Base-by-base conservation (phyloP, 768 basidiomycete genomes). In the Hygrophorus russula region DNA sequence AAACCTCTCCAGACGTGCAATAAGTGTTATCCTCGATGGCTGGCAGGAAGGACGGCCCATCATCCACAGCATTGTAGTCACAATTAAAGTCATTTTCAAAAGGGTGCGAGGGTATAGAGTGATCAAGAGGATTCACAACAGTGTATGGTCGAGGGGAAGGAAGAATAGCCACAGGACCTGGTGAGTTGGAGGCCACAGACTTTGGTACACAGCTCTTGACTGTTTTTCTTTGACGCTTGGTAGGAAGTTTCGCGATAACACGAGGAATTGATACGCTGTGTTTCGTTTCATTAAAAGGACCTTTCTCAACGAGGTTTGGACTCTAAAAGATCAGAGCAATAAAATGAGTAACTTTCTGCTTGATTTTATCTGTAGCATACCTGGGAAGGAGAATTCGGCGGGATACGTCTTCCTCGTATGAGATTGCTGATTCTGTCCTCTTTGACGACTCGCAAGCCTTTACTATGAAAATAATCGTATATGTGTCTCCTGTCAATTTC, bases 381-480 rank as follows among this genome's bases (percentile, higher is more conserved):
- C 38, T 27, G 18, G n/a, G n/a, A n/a, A n/a, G n/a, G n/a, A n/a
- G n/a, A n/a, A n/a, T n/a, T n/a, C 30, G 24, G 12, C 11, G 28
- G 44, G 15, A 14, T 35, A 32, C 36, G 34, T 33, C 65, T 60
- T n/a, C 66, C 67, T 48, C 72, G 61, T 40, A 67, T 63, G 39
- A 71, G 56, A 55, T 78, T 76, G 3, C 68, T 69, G 44, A 76
- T 71, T 49, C 73, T 76, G 50, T 78, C 77, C 53, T 80, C 76
- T 51, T 77, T 80, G 17, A 76, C 72, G 19, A 79, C 78, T 20
- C 78, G 75, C 47, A 80, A 53, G 31, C 78, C 70, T 65, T 67
- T 59, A n/a, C 69, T 71, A 59, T 84, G 82, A 60, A 82, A 84
- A 58, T 84, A 84, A 59, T 85, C 82, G 55, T 85, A 85, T 49